Evolutionary conservation across 768 basidiomycete genomes (phyloP), one percentile per base, ranked within the genome.

Genomic region (Guyanaporus albipodus): DNA sequence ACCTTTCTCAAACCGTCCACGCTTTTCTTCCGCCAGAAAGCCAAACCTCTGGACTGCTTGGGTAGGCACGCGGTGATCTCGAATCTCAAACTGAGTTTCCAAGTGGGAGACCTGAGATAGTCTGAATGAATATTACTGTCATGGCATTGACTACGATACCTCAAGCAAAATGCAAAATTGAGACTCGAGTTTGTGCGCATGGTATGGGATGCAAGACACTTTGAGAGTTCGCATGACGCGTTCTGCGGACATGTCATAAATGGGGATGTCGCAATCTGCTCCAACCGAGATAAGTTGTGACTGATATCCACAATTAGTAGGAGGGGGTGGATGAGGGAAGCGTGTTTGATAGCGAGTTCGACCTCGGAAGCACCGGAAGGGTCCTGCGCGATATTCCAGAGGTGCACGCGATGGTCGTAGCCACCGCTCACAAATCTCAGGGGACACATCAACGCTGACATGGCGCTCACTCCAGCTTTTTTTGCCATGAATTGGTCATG

Each of bases 71-170:
- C 77, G 69, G 49, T 70, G 66, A 50, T 78, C 78, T 18, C 70
- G 75, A n/a, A 77, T 42, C 54, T 80, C 78, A 42, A 74, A 77
- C 49, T 79, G 78, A 23, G 70, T 64, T 52, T 80, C 78, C 18
- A 74, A 63, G 54, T 78, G 74, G 6, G 70, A 69, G 38, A 78
- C 66, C 77, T 79, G 38, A 18, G 35, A 33, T 11, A 22, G 12
- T 18, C 8, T 55, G 31, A 47, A 22, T 39, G 24, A 44, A 40
- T 8, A 23, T 28, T 28, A 23, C 2, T 11, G 8, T 33, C 27
- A 8, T 48, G 38, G 27, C 32, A 44, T 15, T 46, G 44, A 32
- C 12, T 41, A 46, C 17, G n/a, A 35, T 52, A 76, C 75, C 69
- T 78, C 75, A 10, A 77, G 54, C 29, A 76, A 58, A 0, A 61